A percentile compares a stretch with the other conserved stretches of the same genome.
These are phyloP conservation scores for Stropharia rugosoannulata DNA, from an alignment of 768 basidiomycete genomes.

Conservation along the genomic window DNA sequence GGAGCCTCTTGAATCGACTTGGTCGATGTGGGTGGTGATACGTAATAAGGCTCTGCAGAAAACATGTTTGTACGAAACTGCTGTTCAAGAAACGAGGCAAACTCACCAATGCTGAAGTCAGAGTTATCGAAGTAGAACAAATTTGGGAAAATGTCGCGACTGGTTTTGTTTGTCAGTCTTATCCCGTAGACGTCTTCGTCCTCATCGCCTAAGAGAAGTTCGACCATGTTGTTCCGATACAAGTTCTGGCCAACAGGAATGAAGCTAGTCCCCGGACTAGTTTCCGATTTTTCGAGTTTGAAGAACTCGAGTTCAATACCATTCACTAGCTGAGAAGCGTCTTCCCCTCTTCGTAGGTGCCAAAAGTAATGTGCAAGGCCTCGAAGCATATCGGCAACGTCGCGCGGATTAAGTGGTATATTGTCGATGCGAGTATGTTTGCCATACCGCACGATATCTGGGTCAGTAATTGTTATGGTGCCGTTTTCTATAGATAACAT, in stretches of 20 bases:
- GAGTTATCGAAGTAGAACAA: slow-evolving; percentile 28
- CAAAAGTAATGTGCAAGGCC: not conserved
- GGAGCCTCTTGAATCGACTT: slow-evolving; percentile 1
- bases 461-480: not conserved
- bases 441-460: not conserved
- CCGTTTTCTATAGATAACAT: not conserved
- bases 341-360: not conserved
- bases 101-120: slow-evolving; percentile 26
- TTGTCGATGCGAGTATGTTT: not conserved
- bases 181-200: slow-evolving; percentile 16
- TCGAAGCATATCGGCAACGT: not conserved
- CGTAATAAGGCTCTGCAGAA: not conserved
- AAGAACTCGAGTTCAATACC: slow-evolving; percentile 11
- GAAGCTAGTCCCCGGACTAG: not conserved
- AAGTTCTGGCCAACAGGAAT: slow-evolving; percentile 17
- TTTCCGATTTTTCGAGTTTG: slow-evolving; percentile 8
- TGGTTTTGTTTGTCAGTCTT: slow-evolving; percentile 23
- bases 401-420: not conserved
- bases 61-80: not conserved
- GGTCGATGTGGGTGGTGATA: not conserved
- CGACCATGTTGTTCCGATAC: slow-evolving; percentile 13
- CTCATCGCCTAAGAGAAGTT: slow-evolving; percentile 13
- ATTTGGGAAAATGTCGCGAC: slow-evolving; percentile 17
- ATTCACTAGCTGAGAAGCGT: not conserved
- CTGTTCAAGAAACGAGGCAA: not conserved